phyloP scores from a whole-genome alignment of 1,139 yeast species.

The Magnusiomyces ingens region DNA sequence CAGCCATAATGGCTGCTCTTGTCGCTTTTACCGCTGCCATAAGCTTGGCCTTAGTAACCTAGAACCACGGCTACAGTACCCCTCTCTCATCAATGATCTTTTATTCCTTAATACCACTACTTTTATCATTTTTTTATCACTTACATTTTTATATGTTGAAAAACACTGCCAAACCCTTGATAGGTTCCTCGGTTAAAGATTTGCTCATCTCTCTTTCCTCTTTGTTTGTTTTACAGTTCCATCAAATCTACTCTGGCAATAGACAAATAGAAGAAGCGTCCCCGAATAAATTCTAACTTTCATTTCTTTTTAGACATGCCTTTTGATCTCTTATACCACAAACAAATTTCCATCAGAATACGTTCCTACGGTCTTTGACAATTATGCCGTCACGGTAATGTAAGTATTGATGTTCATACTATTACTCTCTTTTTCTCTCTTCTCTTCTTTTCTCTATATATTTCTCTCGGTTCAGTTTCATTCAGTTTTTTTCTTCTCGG shows the following conservation, averaged over 20 bases:
- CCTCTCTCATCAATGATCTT: too few relatives aligned
- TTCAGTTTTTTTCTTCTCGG: background rate
- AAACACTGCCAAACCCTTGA: too few relatives aligned
- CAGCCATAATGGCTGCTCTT: slow-evolving; percentile 4
- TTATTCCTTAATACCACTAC: too few relatives aligned
- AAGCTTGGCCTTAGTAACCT: background rate
- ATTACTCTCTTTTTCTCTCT: background rate
- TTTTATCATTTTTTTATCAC: too few relatives aligned
- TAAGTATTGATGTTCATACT: slow-evolving; percentile 21
- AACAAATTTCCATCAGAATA: slow-evolving; percentile 93
- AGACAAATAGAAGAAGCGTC: background rate
- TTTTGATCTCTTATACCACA: slow-evolving; percentile 84
- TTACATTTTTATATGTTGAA: too few relatives aligned
- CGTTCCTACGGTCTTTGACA: slow-evolving; percentile 92
- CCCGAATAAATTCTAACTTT: slow-evolving; percentile 1
- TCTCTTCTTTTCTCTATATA: background rate
- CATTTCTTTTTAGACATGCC: slow-evolving; percentile 50
- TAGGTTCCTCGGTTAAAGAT: too few relatives aligned
- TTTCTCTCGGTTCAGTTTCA: too few relatives aligned
- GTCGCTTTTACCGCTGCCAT: background rate
- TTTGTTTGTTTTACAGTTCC: too few relatives aligned
- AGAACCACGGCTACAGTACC: too few relatives aligned
- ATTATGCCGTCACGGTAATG: slow-evolving; percentile 95
- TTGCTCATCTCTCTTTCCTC: too few relatives aligned
- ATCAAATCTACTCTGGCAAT: background rate